Evolutionary conservation across 345 rosid species (phyloP).

Genomic region (Rhodamnia argentea): DNA sequence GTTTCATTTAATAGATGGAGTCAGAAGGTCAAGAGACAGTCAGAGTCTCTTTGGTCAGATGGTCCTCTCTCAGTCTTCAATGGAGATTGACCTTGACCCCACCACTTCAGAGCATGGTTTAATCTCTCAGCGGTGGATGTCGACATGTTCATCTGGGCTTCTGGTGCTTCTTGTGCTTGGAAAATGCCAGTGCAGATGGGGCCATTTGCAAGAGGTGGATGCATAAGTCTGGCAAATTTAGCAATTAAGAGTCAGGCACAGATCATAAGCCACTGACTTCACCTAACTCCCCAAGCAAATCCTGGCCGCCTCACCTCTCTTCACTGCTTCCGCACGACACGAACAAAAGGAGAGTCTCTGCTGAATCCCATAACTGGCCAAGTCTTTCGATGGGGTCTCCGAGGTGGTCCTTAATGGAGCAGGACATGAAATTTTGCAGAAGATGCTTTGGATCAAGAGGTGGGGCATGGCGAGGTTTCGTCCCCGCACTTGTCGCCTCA

Average conservation of each 20-base stretch:
- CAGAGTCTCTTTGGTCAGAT: slow-evolving; percentile 33
- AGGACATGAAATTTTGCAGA: not conserved
- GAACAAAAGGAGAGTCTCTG: not conserved
- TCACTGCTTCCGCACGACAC: not conserved
- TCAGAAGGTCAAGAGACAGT: slow-evolving; percentile 49
- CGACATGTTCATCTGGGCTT: slow-evolving; percentile 18
- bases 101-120: not conserved
- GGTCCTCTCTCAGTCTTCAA: slow-evolving; percentile 11
- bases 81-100: not conserved
- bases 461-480: not conserved
- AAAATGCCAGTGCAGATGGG: not conserved
- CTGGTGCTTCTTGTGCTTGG: not conserved
- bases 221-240: not conserved
- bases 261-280: not conserved
- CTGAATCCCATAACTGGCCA: not conserved
- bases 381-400: not conserved
- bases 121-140: slow-evolving; percentile 48
- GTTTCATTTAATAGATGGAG: slow-evolving; percentile 9
- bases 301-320: not conserved
- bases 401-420: not conserved
- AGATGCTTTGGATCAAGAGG: not conserved
- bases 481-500: not conserved
- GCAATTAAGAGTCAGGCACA: slow-evolving; percentile 12
- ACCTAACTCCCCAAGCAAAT: not conserved
- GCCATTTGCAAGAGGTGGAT: not conserved